phyloP scores from a whole-genome alignment of 1,284 basidiomycete genomes.

The Porogramme epimiltina region DNA sequence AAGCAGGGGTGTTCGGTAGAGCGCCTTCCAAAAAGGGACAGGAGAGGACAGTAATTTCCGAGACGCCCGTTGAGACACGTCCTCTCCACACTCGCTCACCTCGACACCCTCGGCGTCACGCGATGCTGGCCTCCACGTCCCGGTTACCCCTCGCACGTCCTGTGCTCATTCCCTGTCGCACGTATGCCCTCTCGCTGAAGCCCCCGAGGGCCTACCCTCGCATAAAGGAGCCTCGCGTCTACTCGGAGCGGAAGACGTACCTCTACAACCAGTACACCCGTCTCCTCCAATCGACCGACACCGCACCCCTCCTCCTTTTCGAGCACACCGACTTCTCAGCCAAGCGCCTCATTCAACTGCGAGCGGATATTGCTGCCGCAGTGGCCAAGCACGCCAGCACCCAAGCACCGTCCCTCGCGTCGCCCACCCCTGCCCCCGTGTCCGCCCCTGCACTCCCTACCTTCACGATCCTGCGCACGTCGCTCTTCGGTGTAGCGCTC shows the following conservation, averaged over 20 bases:
- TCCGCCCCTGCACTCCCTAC: constrained; percentile 37
- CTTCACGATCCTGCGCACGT: constrained; percentile 67
- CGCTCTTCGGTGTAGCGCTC: constrained; percentile 72
- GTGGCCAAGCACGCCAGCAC: constrained; percentile 42
- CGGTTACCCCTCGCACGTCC: constrained; percentile 14
- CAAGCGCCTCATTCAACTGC: constrained; percentile 60
- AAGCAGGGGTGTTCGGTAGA: neutral
- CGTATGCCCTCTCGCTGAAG: constrained; percentile 58
- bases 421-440: constrained; percentile 35
- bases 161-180: constrained; percentile 17
- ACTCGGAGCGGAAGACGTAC: constrained; percentile 71
- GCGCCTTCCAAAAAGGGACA: constrained; percentile 5
- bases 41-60: neutral
- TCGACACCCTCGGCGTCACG: neutral
- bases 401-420: constrained; percentile 40
- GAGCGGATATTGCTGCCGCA: constrained; percentile 62
- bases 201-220: constrained; percentile 51
- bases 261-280: constrained; percentile 75
- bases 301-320: constrained; percentile 68
- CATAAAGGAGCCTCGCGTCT: constrained; percentile 60
- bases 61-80: constrained; percentile 6
- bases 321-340: constrained; percentile 71
- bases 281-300: constrained; percentile 55
- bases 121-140: constrained; percentile 17
- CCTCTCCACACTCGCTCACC: neutral